Conservation (phyloP, 164 flowering plant species). For the Piper longum region DNA sequence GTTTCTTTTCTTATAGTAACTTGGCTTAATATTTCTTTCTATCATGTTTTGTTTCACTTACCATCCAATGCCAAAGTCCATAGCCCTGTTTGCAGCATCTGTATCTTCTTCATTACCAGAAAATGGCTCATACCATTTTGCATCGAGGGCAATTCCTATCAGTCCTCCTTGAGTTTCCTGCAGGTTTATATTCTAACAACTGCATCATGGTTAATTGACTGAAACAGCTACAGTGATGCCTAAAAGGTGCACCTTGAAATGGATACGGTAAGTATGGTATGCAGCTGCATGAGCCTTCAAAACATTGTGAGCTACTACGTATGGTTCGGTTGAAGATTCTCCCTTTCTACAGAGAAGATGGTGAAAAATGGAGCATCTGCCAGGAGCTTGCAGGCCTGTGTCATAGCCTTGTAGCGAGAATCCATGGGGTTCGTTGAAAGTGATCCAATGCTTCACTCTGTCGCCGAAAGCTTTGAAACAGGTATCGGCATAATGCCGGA, state of each 20-base stretch:
- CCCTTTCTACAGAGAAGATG: conserved; percentile 59
- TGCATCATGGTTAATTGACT: not conserved
- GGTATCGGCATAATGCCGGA: conserved; percentile 47
- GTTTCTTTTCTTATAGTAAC: not conserved
- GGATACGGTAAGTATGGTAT: conserved; percentile 38
- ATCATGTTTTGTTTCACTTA: conserved; percentile 9
- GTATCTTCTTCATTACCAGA: conserved; percentile 48
- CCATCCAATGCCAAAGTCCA: conserved; percentile 81
- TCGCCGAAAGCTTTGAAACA: conserved; percentile 81
- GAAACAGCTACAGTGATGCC: not conserved
- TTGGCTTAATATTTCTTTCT: not conserved
- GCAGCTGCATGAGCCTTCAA: conserved; percentile 74
- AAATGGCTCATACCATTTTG: conserved; percentile 78
- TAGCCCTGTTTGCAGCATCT: conserved; percentile 72
- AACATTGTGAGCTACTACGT: conserved; percentile 70
- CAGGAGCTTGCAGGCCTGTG: conserved; percentile 79
- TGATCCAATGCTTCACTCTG: conserved; percentile 83
- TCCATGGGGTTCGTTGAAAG: conserved; percentile 84
- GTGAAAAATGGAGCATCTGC: conserved; percentile 68
- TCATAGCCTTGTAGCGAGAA: conserved; percentile 65
- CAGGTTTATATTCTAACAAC: not conserved
- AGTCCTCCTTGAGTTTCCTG: conserved; percentile 57
- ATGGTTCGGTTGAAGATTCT: conserved; percentile 73
- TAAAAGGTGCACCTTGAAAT: conserved; percentile 54
- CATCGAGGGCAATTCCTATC: conserved; percentile 73